These are phyloP conservation scores for Sistotremastrum niveocremeum DNA, from an alignment of 768 basidiomycete species.

Conservation along the genomic window DNA sequence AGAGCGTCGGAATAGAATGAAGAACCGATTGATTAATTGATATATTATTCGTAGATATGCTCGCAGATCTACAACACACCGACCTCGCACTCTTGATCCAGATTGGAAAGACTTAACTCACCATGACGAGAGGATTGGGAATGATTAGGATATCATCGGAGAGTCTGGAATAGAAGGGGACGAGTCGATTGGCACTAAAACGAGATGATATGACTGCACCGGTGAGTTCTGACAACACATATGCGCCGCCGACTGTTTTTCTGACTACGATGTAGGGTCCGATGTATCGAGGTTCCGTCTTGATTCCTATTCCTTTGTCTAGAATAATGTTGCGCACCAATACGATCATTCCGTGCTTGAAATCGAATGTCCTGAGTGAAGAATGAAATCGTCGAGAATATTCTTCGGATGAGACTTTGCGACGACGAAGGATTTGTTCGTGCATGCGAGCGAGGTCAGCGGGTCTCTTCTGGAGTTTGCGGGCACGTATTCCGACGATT, in stretches of 20 bases:
- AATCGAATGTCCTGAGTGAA: constrained; percentile 14
- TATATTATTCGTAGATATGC: constrained; percentile 47
- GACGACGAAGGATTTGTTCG: constrained; percentile 2
- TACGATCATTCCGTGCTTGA: constrained; percentile 15
- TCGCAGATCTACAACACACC: constrained; percentile 28
- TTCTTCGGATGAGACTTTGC: neutral
- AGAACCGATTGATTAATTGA: constrained; percentile 29
- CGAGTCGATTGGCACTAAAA: no score
- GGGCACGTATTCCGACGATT: constrained; percentile 7
- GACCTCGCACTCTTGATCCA: no score
- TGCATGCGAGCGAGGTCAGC: constrained; percentile 6
- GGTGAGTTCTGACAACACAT: constrained; percentile 16
- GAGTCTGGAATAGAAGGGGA: no score
- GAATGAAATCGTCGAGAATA: constrained; percentile 9
- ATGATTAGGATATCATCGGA: no score
- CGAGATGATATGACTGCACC: constrained; percentile 5
- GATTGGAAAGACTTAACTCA: no score
- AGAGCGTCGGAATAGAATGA: constrained; percentile 3
- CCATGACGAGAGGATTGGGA: no score
- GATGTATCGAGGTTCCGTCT: constrained; percentile 9
- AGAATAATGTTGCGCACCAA: constrained; percentile 14
- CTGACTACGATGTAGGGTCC: constrained; percentile 15
- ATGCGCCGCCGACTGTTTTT: constrained; percentile 11
- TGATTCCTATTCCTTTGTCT: no score
- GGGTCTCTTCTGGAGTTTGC: constrained; percentile 4